phyloP scores from a whole-genome alignment of 768 basidiomycete species.

The Mycena rebaudengoi region DNA sequence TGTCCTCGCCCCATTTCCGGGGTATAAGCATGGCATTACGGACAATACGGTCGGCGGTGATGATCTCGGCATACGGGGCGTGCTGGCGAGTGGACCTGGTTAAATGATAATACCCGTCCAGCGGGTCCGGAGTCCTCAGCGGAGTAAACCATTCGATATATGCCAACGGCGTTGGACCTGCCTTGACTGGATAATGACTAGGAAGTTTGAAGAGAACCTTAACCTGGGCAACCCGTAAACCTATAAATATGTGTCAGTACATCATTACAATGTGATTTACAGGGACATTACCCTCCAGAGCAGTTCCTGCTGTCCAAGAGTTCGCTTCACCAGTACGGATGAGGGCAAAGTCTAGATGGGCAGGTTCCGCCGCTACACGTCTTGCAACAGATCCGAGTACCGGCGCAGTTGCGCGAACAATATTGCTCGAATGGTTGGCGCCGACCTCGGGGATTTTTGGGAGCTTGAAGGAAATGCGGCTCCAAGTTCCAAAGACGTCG shows the following conservation, averaged over 20 bases:
- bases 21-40: constrained; percentile 22
- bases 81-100: constrained; percentile 14
- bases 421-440: constrained; percentile 2
- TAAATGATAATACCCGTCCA: constrained; percentile 19
- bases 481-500: constrained; percentile 3
- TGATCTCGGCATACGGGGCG: constrained; percentile 26
- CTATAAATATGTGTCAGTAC: no score
- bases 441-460: constrained; percentile 24
- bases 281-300: neutral
- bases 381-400: neutral
- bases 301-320: constrained; percentile 3
- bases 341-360: constrained; percentile 28
- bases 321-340: constrained; percentile 24
- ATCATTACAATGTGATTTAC: neutral
- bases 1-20: constrained; percentile 4
- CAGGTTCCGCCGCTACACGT: constrained; percentile 11
- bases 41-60: constrained; percentile 20
- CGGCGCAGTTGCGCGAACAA: constrained; percentile 17
- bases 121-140: constrained; percentile 13
- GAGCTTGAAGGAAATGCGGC: constrained; percentile 12
- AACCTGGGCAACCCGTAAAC: constrained; percentile 35
- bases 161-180: constrained; percentile 21
- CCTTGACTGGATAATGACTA: constrained; percentile 19
- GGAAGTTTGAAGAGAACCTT: constrained; percentile 37
- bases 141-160: constrained; percentile 40